Evolutionary conservation across 495 filamentous ascomycete species (phyloP), one percentile per base, ranked within the genome.

Genomic region (Penicillium herquei): DNA sequence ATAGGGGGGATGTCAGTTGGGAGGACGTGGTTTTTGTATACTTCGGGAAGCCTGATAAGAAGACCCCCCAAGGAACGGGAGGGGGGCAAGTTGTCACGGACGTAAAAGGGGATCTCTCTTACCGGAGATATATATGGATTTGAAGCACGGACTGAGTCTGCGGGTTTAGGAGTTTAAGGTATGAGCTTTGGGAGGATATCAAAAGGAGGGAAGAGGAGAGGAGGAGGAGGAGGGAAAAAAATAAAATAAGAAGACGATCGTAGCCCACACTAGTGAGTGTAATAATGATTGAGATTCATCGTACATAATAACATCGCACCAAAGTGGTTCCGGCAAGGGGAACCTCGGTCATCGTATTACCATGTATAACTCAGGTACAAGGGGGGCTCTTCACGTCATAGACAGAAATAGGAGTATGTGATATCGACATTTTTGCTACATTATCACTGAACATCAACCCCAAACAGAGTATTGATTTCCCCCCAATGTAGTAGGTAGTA

Each of bases 221-320:
- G 45, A 34, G 31, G n/a, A 39, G 43, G 40, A 41, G 50, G 30
- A 51, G 54, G 32, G 26, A 55, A 55, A 60, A 55, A 58, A 49
- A 45, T 49, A 33, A 45, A 32, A 13, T 17, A 32, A 4, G 14
- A 34, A n/a, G 53, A 55, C 47, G 45, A 55, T 55, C 52, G 11
- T 47, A 39, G 33, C 35, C 37, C 39, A 55, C n/a, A 52, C 49
- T 51, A 51, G 49, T 41, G 32, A 33, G 18, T 18, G 35, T 39
- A 49, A 9, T 26, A 13, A 11, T 31, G 39, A 33, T 31, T 26
- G 21, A 26, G 21, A 26, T 26, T 26, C 21, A 26, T 26, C 21
- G 44, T 16, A 26, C 21, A 10, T 12, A 21, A 31, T 26, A 12
- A 47, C 26, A 31, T 26, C 21, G 21, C 21, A 26, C 21, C 21